Evolutionary conservation across 352 stramenopile species (phyloP), one percentile per base, ranked within the genome.

Genomic region (Phytopythium chamaehyphon): DNA sequence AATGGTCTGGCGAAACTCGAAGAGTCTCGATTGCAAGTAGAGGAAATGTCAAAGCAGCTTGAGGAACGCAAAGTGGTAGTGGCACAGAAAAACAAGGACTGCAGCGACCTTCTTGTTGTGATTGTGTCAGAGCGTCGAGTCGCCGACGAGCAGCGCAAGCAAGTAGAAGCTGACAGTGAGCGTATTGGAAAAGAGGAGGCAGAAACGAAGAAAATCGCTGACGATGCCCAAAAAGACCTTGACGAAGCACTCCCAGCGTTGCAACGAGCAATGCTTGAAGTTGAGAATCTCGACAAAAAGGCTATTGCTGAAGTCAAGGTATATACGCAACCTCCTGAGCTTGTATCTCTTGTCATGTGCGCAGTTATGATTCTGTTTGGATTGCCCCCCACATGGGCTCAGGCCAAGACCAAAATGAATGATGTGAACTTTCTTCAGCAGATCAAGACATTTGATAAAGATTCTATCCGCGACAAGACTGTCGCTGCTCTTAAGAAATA

Each of bases 331-430:
- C 95, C 95, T 16, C 93, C 95, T 0, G 78, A 92, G 52, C 64
- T 89, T 9, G 95, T 98, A 44, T 94, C 94, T 14, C 84, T 96
- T 55, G 89, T 97, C 0, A 92, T 98, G 79, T 93, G 88, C 38
- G 93, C 87, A n/a, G 93, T 98, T 38, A 98, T 98, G 90, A 96
- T 97, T 37, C 71, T 98, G n/a, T 97, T 98, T 56, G 86, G 89
- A 2, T 66, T 96, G n/a, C 76, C 74, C 16, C 91, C 92, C 1
- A 96, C 96, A 33, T 98, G 94, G 94, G 88, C 81, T 0, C 83
- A 78, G 24, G 92, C 93, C 2, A 98, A 98, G 69, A 96, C 80
- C 21, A 95, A 97, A 50, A 93, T 98, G 67, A 95, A 91, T 47
- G 93, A 98, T 52, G 72, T 95, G 26, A 93, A 94, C 50, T 98